Base-by-base conservation (phyloP, 495 filamentous ascomycete genomes). In the Aspergillus baeticus region DNA sequence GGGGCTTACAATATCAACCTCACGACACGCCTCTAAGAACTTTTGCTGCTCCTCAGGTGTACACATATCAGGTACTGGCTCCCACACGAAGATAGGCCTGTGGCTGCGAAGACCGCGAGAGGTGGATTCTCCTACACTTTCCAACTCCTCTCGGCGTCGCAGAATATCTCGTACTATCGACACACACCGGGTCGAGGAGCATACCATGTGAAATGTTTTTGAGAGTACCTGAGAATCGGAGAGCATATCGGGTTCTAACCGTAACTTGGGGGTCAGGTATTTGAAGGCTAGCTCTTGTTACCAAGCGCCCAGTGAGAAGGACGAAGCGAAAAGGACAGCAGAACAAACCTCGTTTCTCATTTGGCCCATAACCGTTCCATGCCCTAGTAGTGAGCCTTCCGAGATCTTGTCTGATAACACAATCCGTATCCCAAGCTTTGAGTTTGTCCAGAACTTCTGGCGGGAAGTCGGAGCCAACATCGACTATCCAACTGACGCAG, bases 1-100 rank as follows among this genome's bases (percentile, higher is more conserved):
- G 14, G 94, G 93, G 50, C 87, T 91, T 65, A 94, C 85, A 49
- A 96, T 77, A 66, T 98, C 88, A 29, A 97, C 85, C 15, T 87
- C 70, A n/a, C 78, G 77, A 21, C 89, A 80, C 14, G 85, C 84
- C 49, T 87, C 82, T 33, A 87, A 81, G 72, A 87, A 89, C 55
- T 83, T 87, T 2, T 85, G 74, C 46, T 91, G 77, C 68, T 97
- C 84, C 56, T 84, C 81, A 0, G 90, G 89, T 0, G 78, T 84
- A 67, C 94, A 97, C 2, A 89, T 81, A 65, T 95, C 90, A 10
- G 95, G 94, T 3, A 96, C 87, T 4, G 94, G 94, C 66, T 98
- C 94, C 94, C 94, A 98, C 36, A 97, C 83, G 68, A 97, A 87
- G 11, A 94, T 67, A 2, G 89, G 91, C 26, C 78, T 77, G 6